Percentiles rank a stretch among this genome's conserved stretches.
Evolutionary conservation across 495 filamentous ascomycete genomes (phyloP).

Genomic region (Tuber microsphaerosporum): DNA sequence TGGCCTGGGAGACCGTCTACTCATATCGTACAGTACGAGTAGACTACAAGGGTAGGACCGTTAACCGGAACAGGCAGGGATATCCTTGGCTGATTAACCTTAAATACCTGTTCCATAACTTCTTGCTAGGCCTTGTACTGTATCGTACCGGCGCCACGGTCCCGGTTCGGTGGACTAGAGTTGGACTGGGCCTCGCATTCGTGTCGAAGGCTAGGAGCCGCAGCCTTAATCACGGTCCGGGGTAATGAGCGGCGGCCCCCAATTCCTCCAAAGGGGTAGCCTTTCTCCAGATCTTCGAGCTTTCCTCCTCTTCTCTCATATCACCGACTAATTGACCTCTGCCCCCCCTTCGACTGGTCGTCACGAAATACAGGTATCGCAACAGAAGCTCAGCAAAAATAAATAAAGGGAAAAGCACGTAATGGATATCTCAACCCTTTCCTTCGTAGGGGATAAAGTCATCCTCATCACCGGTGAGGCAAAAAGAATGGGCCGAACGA

Average conservation of each 20-base stretch:
- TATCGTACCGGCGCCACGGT: neutral
- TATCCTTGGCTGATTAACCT: no score
- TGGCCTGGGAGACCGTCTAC: no score
- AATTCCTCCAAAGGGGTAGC: neutral
- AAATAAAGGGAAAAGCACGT: neutral
- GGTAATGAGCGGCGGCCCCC: neutral
- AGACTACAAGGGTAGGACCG: no score
- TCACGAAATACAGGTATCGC: neutral
- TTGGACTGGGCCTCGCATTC: neutral
- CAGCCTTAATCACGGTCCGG: neutral
- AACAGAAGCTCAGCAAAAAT: neutral
- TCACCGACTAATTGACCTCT: neutral
- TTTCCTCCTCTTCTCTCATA: neutral
- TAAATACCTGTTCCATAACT: no score
- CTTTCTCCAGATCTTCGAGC: neutral
- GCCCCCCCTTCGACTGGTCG: neutral
- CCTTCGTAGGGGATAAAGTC: conserved; percentile 43
- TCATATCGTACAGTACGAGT: no score
- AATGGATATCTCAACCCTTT: conserved; percentile 28
- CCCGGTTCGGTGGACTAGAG: neutral
- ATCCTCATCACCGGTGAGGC: conserved; percentile 49
- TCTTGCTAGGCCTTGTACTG: no score
- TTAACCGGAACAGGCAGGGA: no score
- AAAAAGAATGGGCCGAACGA: conserved; percentile 69
- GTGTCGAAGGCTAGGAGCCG: neutral